Percentiles rank a stretch among this genome's conserved stretches.
Evolutionary conservation across 2,329 filamentous ascomycete species (phyloP).

Genomic region (Microdochium bolleyi): DNA sequence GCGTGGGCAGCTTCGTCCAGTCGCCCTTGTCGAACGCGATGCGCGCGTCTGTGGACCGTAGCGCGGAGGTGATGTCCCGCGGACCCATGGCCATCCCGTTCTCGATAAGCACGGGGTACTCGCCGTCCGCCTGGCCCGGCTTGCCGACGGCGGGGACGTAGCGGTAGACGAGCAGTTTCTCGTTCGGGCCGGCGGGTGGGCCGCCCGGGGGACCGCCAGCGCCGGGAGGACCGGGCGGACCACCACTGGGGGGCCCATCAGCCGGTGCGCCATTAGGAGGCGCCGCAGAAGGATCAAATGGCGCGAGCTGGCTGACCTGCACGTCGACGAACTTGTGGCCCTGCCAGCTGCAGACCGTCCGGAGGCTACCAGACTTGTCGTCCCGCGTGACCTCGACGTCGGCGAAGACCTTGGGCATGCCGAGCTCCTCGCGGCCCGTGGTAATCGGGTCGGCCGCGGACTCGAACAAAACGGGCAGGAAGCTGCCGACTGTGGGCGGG

Average conservation of each 20-base stretch:
- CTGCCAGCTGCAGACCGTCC: slow-evolving; percentile 31
- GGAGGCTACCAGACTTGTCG: slow-evolving; percentile 19
- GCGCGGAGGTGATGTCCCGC: slow-evolving; percentile 19
- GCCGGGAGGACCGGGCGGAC: slow-evolving; percentile 7
- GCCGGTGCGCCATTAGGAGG: background rate
- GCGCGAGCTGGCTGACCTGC: slow-evolving; percentile 22
- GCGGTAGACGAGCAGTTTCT: slow-evolving; percentile 44
- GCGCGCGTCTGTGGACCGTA: slow-evolving; percentile 28
- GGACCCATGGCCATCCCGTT: slow-evolving; percentile 20
- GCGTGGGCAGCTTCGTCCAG: slow-evolving; percentile 48
- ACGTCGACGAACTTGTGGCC: slow-evolving; percentile 31
- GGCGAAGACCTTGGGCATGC: slow-evolving; percentile 52
- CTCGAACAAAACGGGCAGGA: slow-evolving; percentile 51
- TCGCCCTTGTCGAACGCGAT: slow-evolving; percentile 40
- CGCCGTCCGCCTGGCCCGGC: slow-evolving; percentile 41
- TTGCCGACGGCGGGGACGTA: slow-evolving; percentile 49
- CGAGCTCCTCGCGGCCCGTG: slow-evolving; percentile 51
- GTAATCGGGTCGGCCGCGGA: slow-evolving; percentile 51
- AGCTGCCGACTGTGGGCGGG: slow-evolving; percentile 38
- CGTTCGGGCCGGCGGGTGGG: slow-evolving; percentile 19
- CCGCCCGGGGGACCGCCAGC: slow-evolving; percentile 3
- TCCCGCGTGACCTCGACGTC: slow-evolving; percentile 24
- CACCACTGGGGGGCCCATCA: background rate
- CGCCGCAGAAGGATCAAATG: slow-evolving; percentile 12
- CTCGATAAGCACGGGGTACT: slow-evolving; percentile 37